These are phyloP conservation scores for Neurospora sp. DNA, from an alignment of 495 filamentous ascomycete genomes.

Conservation along the genomic window DNA sequence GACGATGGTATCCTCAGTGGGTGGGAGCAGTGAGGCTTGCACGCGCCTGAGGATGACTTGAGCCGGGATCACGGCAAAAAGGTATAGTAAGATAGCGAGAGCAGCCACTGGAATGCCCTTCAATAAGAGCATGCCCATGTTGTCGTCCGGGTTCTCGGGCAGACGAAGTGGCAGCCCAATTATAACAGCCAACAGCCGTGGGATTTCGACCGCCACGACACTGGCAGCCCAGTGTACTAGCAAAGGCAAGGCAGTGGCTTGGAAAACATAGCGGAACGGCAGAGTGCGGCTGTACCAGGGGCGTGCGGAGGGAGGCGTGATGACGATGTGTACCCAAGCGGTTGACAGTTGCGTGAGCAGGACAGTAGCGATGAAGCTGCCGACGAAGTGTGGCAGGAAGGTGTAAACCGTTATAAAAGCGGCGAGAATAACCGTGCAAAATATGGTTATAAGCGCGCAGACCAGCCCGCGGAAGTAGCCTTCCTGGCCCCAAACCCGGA, in stretches of 20 bases:
- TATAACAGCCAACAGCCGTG: constrained; percentile 15
- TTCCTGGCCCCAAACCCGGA: constrained; percentile 27
- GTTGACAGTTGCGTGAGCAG: constrained; percentile 28
- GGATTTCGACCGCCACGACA: constrained; percentile 14
- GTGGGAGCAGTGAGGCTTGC: constrained; percentile 40
- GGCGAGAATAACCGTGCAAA: constrained; percentile 10
- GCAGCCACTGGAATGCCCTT: constrained; percentile 23
- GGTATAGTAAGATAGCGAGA: constrained; percentile 14
- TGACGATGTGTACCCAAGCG: constrained; percentile 36
- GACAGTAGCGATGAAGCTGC: constrained; percentile 22
- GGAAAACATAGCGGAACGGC: constrained; percentile 30
- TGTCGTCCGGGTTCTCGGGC: constrained; percentile 9
- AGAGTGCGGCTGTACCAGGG: constrained; percentile 36
- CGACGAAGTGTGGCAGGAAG: constrained; percentile 18
- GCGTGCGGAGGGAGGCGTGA: constrained; percentile 26
- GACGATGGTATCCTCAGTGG: constrained; percentile 37
- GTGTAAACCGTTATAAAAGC: constrained; percentile 11
- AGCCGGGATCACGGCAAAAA: constrained; percentile 31
- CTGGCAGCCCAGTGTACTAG: constrained; percentile 23
- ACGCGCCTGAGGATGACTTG: constrained; percentile 35
- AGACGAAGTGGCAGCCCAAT: constrained; percentile 16
- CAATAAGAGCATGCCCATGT: constrained; percentile 11
- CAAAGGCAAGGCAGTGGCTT: constrained; percentile 32
- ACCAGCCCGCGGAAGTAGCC: constrained; percentile 31
- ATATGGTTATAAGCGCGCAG: constrained; percentile 14